Evolutionary conservation across 495 filamentous ascomycete genomes (phyloP), one percentile per base, ranked within the genome.

Genomic region (Aspergillus leporis): DNA sequence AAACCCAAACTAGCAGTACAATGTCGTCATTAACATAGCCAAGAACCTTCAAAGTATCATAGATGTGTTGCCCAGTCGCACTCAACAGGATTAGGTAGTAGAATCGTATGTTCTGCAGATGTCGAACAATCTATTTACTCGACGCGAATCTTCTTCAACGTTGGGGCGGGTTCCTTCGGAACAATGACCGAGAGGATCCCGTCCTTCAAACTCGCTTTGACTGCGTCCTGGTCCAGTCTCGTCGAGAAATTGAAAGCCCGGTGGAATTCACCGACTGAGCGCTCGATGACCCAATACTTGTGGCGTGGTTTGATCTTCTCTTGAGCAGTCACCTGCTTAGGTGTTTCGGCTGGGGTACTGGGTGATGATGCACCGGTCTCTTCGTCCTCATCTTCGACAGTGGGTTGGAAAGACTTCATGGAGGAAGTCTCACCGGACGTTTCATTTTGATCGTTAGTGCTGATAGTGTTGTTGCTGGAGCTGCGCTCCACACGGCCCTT

Each of bases 201-300:
- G 67, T 93, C 85, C 75, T 87, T 88, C 66, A 93, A 67, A 51
- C 73, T 83, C 13, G 93, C 93, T 61, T 78, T 87, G 55, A 96
- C 92, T 14, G 60, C 70, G 47, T 97, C 89, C 62, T 91, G 86
- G 69, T 97, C 86, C 34, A 97, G 82, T 12, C 83, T 81, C 8
- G 70, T 70, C 0, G 91, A 84, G 81, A 98, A 96, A 54, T 68
- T 83, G 79, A 97, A 97, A 25, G 77, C 79, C 54, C 92, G 85
- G 36, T 84, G 78, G 80, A 97, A 98, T 53, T 89, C 80, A 62
- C 93, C 93, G 53, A 91, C 76, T 8, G 78, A 85, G 63, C 93
- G 88, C 81, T 98, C 93, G 25, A 81, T 81, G 45, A 88, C 81
- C 91, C 90, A 94, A 78, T 87, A 96, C 73, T 84, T 86, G 66